Base-by-base conservation (phyloP, 805 yeast genomes). In the Candida khao-thaluensis region DNA sequence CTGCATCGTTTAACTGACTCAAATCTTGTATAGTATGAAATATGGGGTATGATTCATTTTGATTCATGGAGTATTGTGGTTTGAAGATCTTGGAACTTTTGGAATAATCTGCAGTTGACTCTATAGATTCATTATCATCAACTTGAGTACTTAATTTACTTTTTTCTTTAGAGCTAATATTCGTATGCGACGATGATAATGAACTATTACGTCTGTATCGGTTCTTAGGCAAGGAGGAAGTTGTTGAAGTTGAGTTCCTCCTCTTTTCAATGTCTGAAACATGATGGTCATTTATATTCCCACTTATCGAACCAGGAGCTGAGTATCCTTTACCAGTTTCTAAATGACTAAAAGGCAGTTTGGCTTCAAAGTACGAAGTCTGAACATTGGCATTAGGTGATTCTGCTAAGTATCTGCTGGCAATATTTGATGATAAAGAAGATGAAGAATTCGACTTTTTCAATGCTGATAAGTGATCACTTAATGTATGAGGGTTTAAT, bases 1-100 rank as follows among this genome's bases (percentile, higher is more conserved):
- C 56, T 9, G 44, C 40, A 2, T 56, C 35, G 40, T 68, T 68
- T 17, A 64, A 46, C 4, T 52, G 23, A 0, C 54, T 47, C 15
- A 60, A 45, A 33, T 54, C 55, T n/a, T 45, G 32, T 2, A 62
- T 14, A 1, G 61, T 37, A 3, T 4, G 15, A 23, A 41, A 47
- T 27, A 38, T 38, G 7, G 49, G 49, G 25, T 35, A 40, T 25
- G 38, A 28, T 11, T 40, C 45, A 18, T 15, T 18, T n/a, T 17
- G 45, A 12, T 31, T 30, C 43, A 46, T 36, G 11, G 47, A 30
- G 25, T 34, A 46, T 20, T 47, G 42, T n/a, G 47, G 47, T 24
- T 46, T 46, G 29, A 46, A 46, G 1, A 46, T 33, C 25, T 43
- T 38, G n/a, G 28, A 40, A 38, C 31, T 36, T 29, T 27, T 37